A percentile compares a stretch with the other conserved stretches of the same genome.
These are phyloP conservation scores for Dittrichia graveolens DNA, from an alignment of 129 eudicot genomes.

Conservation along the genomic window DNA sequence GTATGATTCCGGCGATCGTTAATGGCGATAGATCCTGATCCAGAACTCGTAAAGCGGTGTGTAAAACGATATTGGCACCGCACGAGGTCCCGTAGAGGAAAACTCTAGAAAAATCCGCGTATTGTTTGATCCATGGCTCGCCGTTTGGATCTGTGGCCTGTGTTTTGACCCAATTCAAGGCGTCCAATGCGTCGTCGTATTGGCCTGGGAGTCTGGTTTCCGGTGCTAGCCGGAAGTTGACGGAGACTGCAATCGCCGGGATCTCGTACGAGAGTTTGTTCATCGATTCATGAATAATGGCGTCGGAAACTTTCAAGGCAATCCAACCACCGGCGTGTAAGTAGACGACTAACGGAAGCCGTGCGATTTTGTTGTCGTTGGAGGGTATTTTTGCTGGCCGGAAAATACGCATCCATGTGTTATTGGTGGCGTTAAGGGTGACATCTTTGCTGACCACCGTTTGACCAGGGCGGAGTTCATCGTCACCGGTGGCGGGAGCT, in stretches of 20 bases:
- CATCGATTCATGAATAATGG: constrained; percentile 42
- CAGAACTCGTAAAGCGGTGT: constrained; percentile 40
- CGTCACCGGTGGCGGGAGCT: constrained; percentile 55
- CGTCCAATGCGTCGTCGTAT: constrained; percentile 70
- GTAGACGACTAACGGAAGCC: constrained; percentile 62
- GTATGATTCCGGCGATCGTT: constrained; percentile 46
- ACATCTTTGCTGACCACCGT: constrained; percentile 66
- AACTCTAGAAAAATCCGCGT: constrained; percentile 56
- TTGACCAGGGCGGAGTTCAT: constrained; percentile 40
- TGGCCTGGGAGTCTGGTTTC: constrained; percentile 74
- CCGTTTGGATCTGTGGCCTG: constrained; percentile 51
- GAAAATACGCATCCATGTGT: constrained; percentile 68
- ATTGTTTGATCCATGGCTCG: constrained; percentile 64
- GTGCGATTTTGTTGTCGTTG: constrained; percentile 50
- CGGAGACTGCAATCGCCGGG: constrained; percentile 56
- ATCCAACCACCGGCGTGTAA: constrained; percentile 75
- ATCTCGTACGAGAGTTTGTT: constrained; percentile 42
- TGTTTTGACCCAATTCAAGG: constrained; percentile 52
- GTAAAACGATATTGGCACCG: constrained; percentile 72
- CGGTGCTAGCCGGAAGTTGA: constrained; percentile 68
- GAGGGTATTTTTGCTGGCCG: constrained; percentile 65
- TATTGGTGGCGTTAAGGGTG: constrained; percentile 46
- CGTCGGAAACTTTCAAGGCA: constrained; percentile 38
- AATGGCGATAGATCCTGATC: constrained; percentile 45
- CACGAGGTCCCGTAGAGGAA: constrained; percentile 54